Evolutionary conservation across 345 rosid genomes (phyloP).

Genomic region (rapeseed (Brassica napus)): DNA sequence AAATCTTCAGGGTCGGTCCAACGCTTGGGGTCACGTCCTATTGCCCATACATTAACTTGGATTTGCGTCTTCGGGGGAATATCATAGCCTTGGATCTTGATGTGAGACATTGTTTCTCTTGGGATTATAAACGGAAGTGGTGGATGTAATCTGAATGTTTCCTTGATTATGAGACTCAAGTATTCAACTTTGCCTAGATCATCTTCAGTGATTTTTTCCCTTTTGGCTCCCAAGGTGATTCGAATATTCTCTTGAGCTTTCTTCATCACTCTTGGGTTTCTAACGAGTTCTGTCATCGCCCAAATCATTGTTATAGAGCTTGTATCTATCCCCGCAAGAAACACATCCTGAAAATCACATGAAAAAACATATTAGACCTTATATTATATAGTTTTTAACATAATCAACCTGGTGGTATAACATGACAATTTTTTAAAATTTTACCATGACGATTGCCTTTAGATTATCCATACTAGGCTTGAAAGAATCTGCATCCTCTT

Average conservation of each 20-base stretch:
- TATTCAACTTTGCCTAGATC: slow-evolving; percentile 20
- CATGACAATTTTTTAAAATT: neutral
- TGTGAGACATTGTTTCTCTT: slow-evolving; percentile 20
- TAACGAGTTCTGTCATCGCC: slow-evolving; percentile 2
- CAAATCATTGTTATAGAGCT: slow-evolving; percentile 35
- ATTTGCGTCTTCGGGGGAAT: slow-evolving; percentile 35
- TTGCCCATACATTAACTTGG: slow-evolving; percentile 25
- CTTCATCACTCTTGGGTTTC: neutral
- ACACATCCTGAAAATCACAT: slow-evolving; percentile 46
- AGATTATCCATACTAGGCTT: slow-evolving; percentile 15
- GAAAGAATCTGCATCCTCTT: neutral
- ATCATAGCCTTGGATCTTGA: slow-evolving; percentile 40
- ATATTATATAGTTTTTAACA: neutral
- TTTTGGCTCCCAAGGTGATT: neutral
- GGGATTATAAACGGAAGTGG: slow-evolving; percentile 23
- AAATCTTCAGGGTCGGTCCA: slow-evolving; percentile 56
- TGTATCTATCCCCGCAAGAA: slow-evolving; percentile 66
- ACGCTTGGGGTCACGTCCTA: slow-evolving; percentile 47
- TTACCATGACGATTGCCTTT: slow-evolving; percentile 39
- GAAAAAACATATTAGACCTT: neutral
- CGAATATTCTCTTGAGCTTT: slow-evolving; percentile 3
- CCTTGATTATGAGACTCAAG: slow-evolving; percentile 25
- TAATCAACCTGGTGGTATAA: neutral
- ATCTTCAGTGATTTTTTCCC: slow-evolving; percentile 12
- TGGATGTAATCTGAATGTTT: slow-evolving; percentile 29